Conservation (phyloP, 2,329 filamentous ascomycete species). For the Rosellinia necatrix region DNA sequence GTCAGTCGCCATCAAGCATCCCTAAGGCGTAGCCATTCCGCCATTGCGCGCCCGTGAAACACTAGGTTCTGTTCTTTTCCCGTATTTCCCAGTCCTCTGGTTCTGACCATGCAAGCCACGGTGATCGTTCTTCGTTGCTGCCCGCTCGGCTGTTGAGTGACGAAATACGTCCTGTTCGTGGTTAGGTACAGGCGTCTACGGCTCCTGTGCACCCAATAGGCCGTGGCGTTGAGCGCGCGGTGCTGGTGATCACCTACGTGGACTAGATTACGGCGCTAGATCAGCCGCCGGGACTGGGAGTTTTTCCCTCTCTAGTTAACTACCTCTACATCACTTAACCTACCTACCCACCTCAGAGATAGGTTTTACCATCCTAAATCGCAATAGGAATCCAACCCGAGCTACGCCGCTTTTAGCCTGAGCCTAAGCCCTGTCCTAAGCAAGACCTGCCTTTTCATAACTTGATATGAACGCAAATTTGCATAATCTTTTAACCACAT, state of each 20-base stretch:
- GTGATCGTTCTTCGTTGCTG: background rate
- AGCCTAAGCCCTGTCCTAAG: too few relatives aligned
- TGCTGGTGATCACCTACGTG: constrained; percentile 17
- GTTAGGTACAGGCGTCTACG: background rate
- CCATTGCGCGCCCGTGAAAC: constrained; percentile 8
- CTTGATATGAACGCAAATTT: too few relatives aligned
- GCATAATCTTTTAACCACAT: too few relatives aligned
- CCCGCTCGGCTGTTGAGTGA: constrained; percentile 6
- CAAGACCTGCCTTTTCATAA: too few relatives aligned
- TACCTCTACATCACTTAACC: too few relatives aligned
- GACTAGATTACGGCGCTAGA: constrained; percentile 4
- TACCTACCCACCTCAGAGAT: too few relatives aligned
- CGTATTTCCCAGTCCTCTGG: background rate
- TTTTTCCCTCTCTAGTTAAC: too few relatives aligned
- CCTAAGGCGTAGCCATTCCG: constrained; percentile 1
- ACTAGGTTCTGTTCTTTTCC: background rate
- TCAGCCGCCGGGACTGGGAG: background rate
- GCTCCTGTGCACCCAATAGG: too few relatives aligned
- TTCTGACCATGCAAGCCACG: constrained; percentile 16
- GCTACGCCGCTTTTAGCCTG: too few relatives aligned
- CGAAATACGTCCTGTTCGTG: constrained; percentile 1
- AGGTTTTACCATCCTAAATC: too few relatives aligned
- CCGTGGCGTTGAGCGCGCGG: background rate
- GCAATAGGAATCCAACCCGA: too few relatives aligned
- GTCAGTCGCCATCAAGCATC: constrained; percentile 28